Base-by-base conservation (phyloP, 1,284 basidiomycete species). In the Anthracocystis panici-leucophaei region DNA sequence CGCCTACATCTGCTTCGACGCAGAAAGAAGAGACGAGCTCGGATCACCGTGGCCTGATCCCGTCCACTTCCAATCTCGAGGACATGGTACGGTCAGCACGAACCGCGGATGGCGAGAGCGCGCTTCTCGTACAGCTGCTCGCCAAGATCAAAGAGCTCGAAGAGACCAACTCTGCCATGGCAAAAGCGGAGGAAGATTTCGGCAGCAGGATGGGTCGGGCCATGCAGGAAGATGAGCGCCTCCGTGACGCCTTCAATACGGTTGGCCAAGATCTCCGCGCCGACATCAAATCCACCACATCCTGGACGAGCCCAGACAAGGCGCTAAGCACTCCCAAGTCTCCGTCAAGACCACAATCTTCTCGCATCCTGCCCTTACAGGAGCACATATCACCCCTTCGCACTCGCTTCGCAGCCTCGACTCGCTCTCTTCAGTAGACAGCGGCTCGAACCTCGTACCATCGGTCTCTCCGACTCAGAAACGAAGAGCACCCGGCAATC, bases 71-170 rank as follows among this genome's bases (percentile, higher is more conserved):
- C 21, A 67, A 67, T 25, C 61, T 71, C 31, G 74, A 76, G 40
- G 64, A 45, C 16, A 45, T 75, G 53, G 64, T 72, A 1, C 62
- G 57, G 14, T 64, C 63, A 7, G 49, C 52, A 12, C 51, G 50
- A 12, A 33, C 59, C 7, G 46, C 63, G 14, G 54, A 33, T 2
- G 69, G 63, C 23, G 80, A 82, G 45, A 67, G 70, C 12, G 79
- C 74, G 21, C 54, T 82, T 2, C 57, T 82, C 0, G 65, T 71
- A 1, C 81, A 78, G 40, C 60, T 82, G 5, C 59, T 82, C 14
- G 67, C 74, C 61, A 82, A 82, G 62, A 74, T 82, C 60, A 69
- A 70, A 21, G 81, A 82, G 57, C 64, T 82, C 8, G 80, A 81
- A 55, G 78, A 81, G 52, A 78, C 78, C 5, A 82, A 82, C 49